A percentile compares a stretch with the other conserved stretches of the same genome.
phyloP scores from a whole-genome alignment of 2,329 filamentous ascomycete species.

The Penicillium polonicum region DNA sequence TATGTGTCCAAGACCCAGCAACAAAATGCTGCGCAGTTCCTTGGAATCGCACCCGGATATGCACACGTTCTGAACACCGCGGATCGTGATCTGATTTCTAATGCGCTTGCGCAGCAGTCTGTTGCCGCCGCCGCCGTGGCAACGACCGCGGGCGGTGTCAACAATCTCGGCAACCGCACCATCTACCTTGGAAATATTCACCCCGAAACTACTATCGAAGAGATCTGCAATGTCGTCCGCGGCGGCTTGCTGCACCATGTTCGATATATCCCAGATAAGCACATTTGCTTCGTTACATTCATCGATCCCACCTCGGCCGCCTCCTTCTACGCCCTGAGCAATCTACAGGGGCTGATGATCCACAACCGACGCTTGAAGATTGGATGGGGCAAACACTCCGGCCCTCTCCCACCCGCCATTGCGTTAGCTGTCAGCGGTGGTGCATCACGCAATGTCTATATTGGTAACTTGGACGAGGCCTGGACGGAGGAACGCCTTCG shows the following conservation, averaged over 20 bases:
- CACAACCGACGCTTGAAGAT: conserved; percentile 98
- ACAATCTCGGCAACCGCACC: conserved; percentile 94
- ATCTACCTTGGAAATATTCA: conserved; percentile 99
- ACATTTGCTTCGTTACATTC: conserved; percentile 99
- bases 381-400: conserved; percentile 98
- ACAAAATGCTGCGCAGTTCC: conserved; percentile 96
- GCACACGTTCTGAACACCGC: conserved; percentile 94
- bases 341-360: conserved; percentile 97
- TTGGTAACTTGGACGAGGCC: conserved; percentile 94
- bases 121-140: conserved; percentile 95
- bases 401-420: conserved; percentile 91
- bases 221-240: conserved; percentile 98
- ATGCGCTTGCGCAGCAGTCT: conserved; percentile 92
- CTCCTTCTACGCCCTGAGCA: conserved; percentile 96
- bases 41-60: conserved; percentile 94
- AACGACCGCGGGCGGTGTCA: conserved; percentile 92
- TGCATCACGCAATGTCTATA: conserved; percentile 96
- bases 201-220: conserved; percentile 96
- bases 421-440: conserved; percentile 93
- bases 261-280: conserved; percentile 98
- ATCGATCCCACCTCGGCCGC: conserved; percentile 97
- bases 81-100: conserved; percentile 94
- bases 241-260: conserved; percentile 96
- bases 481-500: conserved; percentile 95
- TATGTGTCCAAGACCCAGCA: conserved; percentile 99